Evolutionary conservation across 202 grass and related monocot genomes (phyloP), one percentile per base, ranked within the genome.

Genomic region (Zoysia matrella): DNA sequence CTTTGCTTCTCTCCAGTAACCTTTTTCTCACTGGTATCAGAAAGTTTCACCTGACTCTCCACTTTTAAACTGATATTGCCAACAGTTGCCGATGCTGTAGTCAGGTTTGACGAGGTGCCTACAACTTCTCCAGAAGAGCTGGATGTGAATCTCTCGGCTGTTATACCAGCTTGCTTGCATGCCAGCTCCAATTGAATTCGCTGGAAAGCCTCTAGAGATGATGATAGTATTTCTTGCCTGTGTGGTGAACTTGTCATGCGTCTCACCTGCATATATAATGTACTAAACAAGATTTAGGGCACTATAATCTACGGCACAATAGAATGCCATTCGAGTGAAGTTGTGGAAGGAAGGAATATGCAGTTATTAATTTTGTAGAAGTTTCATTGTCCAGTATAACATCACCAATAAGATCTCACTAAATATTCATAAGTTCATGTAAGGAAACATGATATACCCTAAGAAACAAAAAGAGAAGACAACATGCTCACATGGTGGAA

Each of bases 181-280:
- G 89, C 91, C 77, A 94, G 76, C 84, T 95, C 89, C 47, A 95
- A 61, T 88, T 93, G 96, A 71, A 98, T 98, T 80, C 94, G 93
- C 78, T 86, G 94, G 83, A 98, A 98, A 43, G 96, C 96, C 85
- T 98, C 96, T 72, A 98, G 71, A 83, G 96, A 98, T 83, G 96
- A 98, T 89, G 96, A 98, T 48, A 98, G 78, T 90, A 98, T 98
- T 82, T 98, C 96, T 85, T 94, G 92, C 85, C 91, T 98, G 73
- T 95, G 96, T 71, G 92, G 88, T 78, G 96, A 93, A 87, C 92
- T 98, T 83, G 96, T 93, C 96, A 98, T 95, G 67, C 96, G 74
- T 74, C 96, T 87, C 43, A 94, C 89, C 92, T 94, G 84, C 84
- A 89, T 65, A 74, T 62, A 82, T 47, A 65, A 82, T 74, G 66